Evolutionary conservation across 257 asterid species (phyloP), one percentile per base, ranked within the genome.

Genomic region (Capsicum pubescens): DNA sequence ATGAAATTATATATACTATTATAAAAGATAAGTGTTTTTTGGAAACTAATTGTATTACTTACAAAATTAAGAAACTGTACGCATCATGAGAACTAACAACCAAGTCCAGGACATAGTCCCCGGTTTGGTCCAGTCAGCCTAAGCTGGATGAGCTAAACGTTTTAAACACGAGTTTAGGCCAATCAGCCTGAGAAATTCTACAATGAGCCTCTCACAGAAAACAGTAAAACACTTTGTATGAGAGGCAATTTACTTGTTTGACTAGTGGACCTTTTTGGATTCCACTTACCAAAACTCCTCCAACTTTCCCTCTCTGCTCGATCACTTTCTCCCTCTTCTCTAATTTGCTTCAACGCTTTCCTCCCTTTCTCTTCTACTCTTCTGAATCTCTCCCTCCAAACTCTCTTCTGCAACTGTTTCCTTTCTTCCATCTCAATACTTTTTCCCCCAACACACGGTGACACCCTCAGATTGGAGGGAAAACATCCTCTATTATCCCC

Each of bases 271-370:
- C 74, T 35, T 67, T 67, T 67, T 7, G 74, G 50, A 17, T 67
- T 48, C 50, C 80, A n/a, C 39, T 19, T 46, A 46, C 80, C 80
- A 46, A 46, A 46, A 72, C 59, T 72, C 80, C 39, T 72, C 42
- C 80, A 46, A 46, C n/a, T n/a, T 72, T n/a, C 39, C 35, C 39
- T 71, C 39, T 71, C 79, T 71, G 36, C 36, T 11, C 9, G 9
- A 71, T 44, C 78, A 8, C 56, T 69, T 32, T 66, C 56, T 44
- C 79, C 79, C 79, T 46, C 79, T 42, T 10, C 11, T 71, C 80
- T 71, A 71, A 46, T 71, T 46, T 69, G 54, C 78, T 69, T 16
- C 55, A 42, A 39, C 32, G 39, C 77, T 68, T 68, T 68, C 77
- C 77, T 68, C 77, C n/a, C 74, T 19, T 13, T 36, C 78, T 69